phyloP scores from a whole-genome alignment of 805 yeast species.

The Kuraishia molischiana region DNA sequence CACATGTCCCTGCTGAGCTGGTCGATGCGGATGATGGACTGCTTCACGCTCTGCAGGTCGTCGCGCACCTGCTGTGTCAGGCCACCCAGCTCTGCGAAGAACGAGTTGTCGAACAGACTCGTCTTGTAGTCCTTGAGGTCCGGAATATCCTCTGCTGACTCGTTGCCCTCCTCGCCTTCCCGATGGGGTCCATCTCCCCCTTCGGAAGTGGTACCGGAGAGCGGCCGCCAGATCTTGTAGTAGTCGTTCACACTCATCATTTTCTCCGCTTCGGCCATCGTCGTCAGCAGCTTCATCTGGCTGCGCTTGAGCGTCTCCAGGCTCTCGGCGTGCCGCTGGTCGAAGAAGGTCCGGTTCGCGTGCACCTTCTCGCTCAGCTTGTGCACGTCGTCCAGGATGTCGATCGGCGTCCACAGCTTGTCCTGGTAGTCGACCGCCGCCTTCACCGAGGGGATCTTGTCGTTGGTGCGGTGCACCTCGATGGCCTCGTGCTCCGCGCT shows the following conservation, averaged over 20 bases:
- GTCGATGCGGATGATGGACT: constrained; percentile 37
- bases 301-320: constrained; percentile 42
- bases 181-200: neutral
- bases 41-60: constrained; percentile 42
- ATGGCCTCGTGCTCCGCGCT: constrained; percentile 5
- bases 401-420: constrained; percentile 79
- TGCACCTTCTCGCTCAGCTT: constrained; percentile 39
- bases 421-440: constrained; percentile 65
- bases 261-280: constrained; percentile 22
- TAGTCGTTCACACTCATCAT: constrained; percentile 17
- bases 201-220: neutral
- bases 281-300: constrained; percentile 39
- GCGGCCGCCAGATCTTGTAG: constrained; percentile 17
- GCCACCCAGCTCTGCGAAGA: constrained; percentile 39
- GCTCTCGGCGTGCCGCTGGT: constrained; percentile 37
- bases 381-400: constrained; percentile 72
- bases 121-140: constrained; percentile 7
- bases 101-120: constrained; percentile 34
- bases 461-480: constrained; percentile 23
- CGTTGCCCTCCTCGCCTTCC: constrained; percentile 1
- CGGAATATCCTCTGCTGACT: neutral
- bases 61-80: constrained; percentile 39
- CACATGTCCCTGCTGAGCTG: constrained; percentile 32
- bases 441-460: constrained; percentile 40
- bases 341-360: constrained; percentile 38